Conservation (phyloP, 306 rosid species). For the Begonia masoniana region DNA sequence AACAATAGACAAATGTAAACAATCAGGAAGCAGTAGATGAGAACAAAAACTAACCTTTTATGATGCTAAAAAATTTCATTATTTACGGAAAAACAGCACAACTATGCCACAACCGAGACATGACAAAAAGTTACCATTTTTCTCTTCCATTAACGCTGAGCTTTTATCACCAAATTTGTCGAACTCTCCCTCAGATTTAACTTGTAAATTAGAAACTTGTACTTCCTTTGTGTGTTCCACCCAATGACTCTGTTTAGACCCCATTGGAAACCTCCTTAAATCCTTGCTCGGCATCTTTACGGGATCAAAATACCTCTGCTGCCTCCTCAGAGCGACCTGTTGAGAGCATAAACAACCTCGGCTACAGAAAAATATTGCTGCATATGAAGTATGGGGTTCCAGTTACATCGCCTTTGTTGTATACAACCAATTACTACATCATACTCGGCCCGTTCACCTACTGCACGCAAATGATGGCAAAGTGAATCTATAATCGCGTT, state of each 20-base stretch:
- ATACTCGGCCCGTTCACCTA: slow-evolving; percentile 76
- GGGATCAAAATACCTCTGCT: slow-evolving; percentile 53
- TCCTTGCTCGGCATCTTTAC: slow-evolving; percentile 41
- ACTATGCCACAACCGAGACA: not conserved
- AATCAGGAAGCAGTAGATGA: too few relatives aligned
- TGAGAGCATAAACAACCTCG: slow-evolving; percentile 62
- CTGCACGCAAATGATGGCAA: slow-evolving; percentile 62
- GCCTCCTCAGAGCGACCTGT: slow-evolving; percentile 73
- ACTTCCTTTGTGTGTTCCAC: slow-evolving; percentile 40
- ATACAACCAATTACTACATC: slow-evolving; percentile 51
- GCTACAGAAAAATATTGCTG: slow-evolving; percentile 86
- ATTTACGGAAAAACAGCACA: too few relatives aligned
- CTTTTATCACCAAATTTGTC: slow-evolving; percentile 35
- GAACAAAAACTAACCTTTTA: too few relatives aligned
- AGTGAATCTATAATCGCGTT: slow-evolving; percentile 87
- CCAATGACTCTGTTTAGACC: slow-evolving; percentile 51
- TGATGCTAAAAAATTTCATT: too few relatives aligned
- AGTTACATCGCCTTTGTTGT: slow-evolving; percentile 74
- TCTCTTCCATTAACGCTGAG: slow-evolving; percentile 28
- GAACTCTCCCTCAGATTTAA: slow-evolving; percentile 30
- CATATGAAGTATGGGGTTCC: slow-evolving; percentile 93
- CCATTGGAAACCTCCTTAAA: slow-evolving; percentile 40
- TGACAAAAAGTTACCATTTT: slow-evolving; percentile 33
- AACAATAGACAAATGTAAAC: too few relatives aligned
- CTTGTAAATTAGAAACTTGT: slow-evolving; percentile 36